Conservation (phyloP, 768 basidiomycete genomes). For the Termitomyces eurrhizus region DNA sequence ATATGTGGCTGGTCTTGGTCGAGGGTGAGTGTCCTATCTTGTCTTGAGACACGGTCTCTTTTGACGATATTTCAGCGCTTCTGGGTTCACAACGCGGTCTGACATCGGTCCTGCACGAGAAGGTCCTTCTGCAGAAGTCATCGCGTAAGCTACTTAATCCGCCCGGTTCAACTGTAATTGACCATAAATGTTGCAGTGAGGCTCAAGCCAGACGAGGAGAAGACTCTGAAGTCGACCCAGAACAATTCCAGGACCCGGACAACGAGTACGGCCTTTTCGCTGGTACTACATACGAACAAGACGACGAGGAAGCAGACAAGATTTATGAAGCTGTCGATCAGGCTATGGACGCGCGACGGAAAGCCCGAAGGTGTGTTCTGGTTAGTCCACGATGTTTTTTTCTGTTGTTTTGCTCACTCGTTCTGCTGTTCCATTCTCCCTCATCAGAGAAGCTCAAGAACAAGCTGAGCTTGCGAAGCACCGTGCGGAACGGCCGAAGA, state of each 20-base stretch:
- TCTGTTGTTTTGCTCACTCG: conserved; percentile 23
- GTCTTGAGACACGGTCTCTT: not conserved
- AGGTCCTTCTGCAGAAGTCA: conserved; percentile 86
- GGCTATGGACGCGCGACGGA: conserved; percentile 84
- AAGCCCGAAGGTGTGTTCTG: conserved; percentile 68
- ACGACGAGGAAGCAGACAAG: conserved; percentile 95
- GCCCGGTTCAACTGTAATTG: not conserved
- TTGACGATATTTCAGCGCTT: conserved; percentile 58
- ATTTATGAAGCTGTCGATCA: conserved; percentile 93
- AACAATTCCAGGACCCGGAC: conserved; percentile 95
- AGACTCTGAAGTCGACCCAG: conserved; percentile 83
- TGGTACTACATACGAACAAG: conserved; percentile 92
- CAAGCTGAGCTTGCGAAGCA: conserved; percentile 46
- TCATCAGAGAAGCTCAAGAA: conserved; percentile 29
- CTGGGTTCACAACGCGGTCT: conserved; percentile 95
- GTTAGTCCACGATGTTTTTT: conserved; percentile 33
- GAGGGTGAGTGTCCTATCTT: conserved; percentile 61
- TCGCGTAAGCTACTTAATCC: conserved; percentile 59
- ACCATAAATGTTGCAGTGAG: conserved; percentile 48
- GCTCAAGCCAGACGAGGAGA: conserved; percentile 86
- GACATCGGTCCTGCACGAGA: conserved; percentile 99
- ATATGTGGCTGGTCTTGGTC: conserved; percentile 97
- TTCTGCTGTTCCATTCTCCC: conserved; percentile 12
- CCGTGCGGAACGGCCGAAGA: conserved; percentile 87
- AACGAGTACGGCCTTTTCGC: conserved; percentile 96